Percentiles rank a stretch among this genome's conserved stretches.
These are phyloP conservation scores for Saturnispora dispora DNA, from an alignment of 805 yeast species.

Conservation along the genomic window DNA sequence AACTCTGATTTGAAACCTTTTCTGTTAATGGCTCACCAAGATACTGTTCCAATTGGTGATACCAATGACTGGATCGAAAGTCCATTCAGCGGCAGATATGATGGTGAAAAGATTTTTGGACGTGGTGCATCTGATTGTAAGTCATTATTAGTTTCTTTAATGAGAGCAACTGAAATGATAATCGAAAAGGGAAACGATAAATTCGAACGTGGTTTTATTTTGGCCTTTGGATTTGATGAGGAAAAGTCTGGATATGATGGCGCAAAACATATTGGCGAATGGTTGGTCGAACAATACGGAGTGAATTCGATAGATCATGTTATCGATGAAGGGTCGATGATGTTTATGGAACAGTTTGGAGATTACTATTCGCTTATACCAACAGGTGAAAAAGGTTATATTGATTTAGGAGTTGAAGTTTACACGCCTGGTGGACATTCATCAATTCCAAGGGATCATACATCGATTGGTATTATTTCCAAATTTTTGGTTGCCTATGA, in stretches of 20 bases:
- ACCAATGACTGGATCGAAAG: constrained; percentile 51
- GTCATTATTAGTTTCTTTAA: constrained; percentile 51
- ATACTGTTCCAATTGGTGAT: constrained; percentile 67
- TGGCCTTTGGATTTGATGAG: constrained; percentile 75
- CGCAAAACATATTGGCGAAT: constrained; percentile 43
- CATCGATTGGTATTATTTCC: constrained; percentile 66
- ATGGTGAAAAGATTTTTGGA: constrained; percentile 61
- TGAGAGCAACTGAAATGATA: constrained; percentile 57
- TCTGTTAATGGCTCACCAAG: constrained; percentile 68
- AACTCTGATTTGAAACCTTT: constrained; percentile 47
- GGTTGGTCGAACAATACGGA: constrained; percentile 49
- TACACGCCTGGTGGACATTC: constrained; percentile 52
- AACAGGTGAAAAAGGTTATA: constrained; percentile 34
- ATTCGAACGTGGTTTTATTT: constrained; percentile 45
- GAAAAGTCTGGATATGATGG: constrained; percentile 60
- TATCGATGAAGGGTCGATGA: constrained; percentile 45
- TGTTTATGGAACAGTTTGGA: constrained; percentile 34
- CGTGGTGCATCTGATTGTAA: constrained; percentile 76
- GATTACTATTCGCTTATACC: constrained; percentile 14
- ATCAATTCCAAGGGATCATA: constrained; percentile 56
- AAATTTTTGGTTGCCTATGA: constrained; percentile 52
- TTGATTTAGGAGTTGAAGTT: constrained; percentile 38
- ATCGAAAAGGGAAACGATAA: constrained; percentile 42
- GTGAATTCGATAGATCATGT: constrained; percentile 48
- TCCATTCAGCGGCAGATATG: constrained; percentile 60